phyloP scores from a whole-genome alignment of 495 filamentous ascomycete species.

The Xylaria sp. region DNA sequence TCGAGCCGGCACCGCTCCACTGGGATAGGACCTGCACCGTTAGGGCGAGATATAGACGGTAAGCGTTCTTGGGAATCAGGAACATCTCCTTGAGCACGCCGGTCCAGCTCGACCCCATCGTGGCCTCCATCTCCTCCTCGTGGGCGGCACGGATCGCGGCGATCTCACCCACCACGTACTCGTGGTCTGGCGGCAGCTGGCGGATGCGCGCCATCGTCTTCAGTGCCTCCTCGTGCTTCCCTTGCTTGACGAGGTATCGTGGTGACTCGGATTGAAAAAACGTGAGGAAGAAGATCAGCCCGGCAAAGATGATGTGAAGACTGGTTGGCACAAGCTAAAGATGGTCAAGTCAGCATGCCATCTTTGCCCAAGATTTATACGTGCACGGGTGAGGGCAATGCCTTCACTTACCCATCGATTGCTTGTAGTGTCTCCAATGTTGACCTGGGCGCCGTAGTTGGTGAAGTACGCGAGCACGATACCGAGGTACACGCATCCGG shows the following conservation, averaged over 20 bases:
- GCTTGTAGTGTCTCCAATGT: slow-evolving; percentile 62
- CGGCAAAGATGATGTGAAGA: slow-evolving; percentile 76
- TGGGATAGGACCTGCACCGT: slow-evolving; percentile 68
- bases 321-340: slow-evolving; percentile 65
- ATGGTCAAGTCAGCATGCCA: not conserved
- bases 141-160: slow-evolving; percentile 56
- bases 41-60: slow-evolving; percentile 65
- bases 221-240: slow-evolving; percentile 53
- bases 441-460: slow-evolving; percentile 64
- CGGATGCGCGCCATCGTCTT: slow-evolving; percentile 58
- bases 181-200: slow-evolving; percentile 54
- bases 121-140: slow-evolving; percentile 63
- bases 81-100: slow-evolving; percentile 68
- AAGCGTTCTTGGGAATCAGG: slow-evolving; percentile 64
- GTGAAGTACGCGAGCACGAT: slow-evolving; percentile 67
- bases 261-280: slow-evolving; percentile 71
- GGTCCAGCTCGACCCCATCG: slow-evolving; percentile 59
- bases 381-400: slow-evolving; percentile 4
- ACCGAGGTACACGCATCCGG: slow-evolving; percentile 66
- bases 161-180: slow-evolving; percentile 59
- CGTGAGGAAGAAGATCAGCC: slow-evolving; percentile 67
- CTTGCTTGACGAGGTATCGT: slow-evolving; percentile 61
- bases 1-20: slow-evolving; percentile 73
- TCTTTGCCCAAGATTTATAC: not conserved
- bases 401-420: slow-evolving; percentile 60